A percentile compares a stretch with the other conserved stretches of the same genome.
Evolutionary conservation across 2,329 filamentous ascomycete genomes (phyloP).

Genomic region (Rhynchosporium graminicola): DNA sequence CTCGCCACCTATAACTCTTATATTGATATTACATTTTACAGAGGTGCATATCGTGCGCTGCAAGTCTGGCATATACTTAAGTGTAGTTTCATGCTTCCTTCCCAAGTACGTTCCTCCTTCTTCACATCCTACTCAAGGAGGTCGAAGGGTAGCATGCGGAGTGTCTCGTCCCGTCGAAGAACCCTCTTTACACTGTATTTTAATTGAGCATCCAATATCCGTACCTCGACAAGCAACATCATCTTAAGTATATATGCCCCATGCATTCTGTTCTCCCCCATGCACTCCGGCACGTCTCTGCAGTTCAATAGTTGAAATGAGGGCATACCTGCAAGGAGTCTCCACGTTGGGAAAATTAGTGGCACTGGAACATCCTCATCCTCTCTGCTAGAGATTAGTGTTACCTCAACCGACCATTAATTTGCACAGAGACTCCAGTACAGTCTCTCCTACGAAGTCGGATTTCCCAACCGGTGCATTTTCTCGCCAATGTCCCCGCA

Average conservation of each 20-base stretch:
- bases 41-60: background rate
- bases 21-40: background rate
- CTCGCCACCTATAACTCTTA: background rate
- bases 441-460: background rate
- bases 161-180: background rate
- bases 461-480: constrained; percentile 6
- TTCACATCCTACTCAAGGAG: background rate
- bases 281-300: background rate
- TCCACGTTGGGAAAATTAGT: constrained; percentile 3
- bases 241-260: background rate
- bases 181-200: background rate
- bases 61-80: background rate
- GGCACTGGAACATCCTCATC: background rate
- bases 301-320: background rate
- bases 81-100: constrained; percentile 1
- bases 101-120: background rate
- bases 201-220: background rate
- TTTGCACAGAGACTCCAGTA: background rate
- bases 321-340: constrained; percentile 1
- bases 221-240: background rate
- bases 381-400: background rate
- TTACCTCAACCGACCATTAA: background rate
- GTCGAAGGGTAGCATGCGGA: background rate
- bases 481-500: background rate
- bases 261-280: constrained; percentile 2